Conservation (phyloP, 495 filamentous ascomycete species). For the Xanthoparmelia taractica region DNA sequence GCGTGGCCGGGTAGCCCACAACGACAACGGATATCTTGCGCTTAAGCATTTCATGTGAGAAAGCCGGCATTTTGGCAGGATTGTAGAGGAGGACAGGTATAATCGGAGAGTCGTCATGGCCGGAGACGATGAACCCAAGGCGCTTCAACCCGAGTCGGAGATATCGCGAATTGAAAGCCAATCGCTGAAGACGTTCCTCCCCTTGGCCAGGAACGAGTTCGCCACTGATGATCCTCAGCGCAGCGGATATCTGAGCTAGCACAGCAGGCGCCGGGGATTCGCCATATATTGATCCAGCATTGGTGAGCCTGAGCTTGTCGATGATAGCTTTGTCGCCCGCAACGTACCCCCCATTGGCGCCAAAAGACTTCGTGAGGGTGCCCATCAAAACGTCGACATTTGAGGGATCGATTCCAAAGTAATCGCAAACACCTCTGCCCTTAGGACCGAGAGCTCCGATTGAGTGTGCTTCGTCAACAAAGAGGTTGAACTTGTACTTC, state of each 20-base stretch:
- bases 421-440: constrained; percentile 93
- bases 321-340: constrained; percentile 86
- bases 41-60: constrained; percentile 95
- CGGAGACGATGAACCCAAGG: constrained; percentile 92
- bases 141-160: constrained; percentile 94
- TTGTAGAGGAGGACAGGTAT: constrained; percentile 91
- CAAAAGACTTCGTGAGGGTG: constrained; percentile 95
- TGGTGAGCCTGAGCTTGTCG: constrained; percentile 76
- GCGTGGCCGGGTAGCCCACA: constrained; percentile 96
- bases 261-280: constrained; percentile 83
- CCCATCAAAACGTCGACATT: constrained; percentile 97
- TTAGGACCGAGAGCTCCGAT: constrained; percentile 84
- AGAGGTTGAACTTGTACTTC: constrained; percentile 93
- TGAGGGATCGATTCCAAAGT: constrained; percentile 79
- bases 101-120: constrained; percentile 96
- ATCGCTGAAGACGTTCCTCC: constrained; percentile 87
- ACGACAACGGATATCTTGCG: constrained; percentile 98
- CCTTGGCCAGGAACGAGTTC: constrained; percentile 85
- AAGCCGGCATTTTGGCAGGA: constrained; percentile 94
- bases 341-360: constrained; percentile 95
- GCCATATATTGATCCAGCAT: constrained; percentile 79
- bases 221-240: constrained; percentile 79
- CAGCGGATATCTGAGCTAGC: constrained; percentile 76
- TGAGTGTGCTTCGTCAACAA: constrained; percentile 94
- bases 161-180: constrained; percentile 98